Percentiles rank a stretch among this genome's conserved stretches.
Evolutionary conservation across 2,329 filamentous ascomycete genomes (phyloP).

Genomic region (Ascochyta viciae-villosae): DNA sequence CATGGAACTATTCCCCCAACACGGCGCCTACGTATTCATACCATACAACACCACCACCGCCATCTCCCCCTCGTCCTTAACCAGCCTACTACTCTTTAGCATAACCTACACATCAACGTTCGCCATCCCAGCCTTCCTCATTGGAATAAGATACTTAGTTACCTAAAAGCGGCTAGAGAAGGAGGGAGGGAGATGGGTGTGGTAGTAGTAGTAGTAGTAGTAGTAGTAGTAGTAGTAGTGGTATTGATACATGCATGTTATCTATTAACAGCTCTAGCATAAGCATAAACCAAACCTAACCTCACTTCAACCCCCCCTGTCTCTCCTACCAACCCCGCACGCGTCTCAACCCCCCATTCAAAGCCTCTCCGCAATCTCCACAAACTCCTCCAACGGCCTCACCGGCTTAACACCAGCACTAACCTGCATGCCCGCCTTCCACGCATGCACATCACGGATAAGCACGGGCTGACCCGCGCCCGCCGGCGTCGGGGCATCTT

Average conservation of each 20-base stretch:
- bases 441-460: slow-evolving; percentile 80
- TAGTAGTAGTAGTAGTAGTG: too few species aligned
- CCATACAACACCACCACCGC: slow-evolving; percentile 2
- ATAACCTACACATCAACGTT: slow-evolving; percentile 32
- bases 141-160: too few species aligned
- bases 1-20: slow-evolving; percentile 23
- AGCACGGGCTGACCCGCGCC: slow-evolving; percentile 56
- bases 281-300: too few species aligned
- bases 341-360: slow-evolving; percentile 3
- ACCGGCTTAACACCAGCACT: slow-evolving; percentile 76
- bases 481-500: slow-evolving; percentile 30
- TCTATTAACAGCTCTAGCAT: too few species aligned
- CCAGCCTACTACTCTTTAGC: background rate
- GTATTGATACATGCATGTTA: too few species aligned
- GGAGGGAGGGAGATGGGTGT: too few species aligned
- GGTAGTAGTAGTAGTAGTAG: too few species aligned
- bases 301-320: too few species aligned
- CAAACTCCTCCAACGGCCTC: slow-evolving; percentile 80
- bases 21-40: slow-evolving; percentile 23
- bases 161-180: too few species aligned
- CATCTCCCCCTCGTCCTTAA: background rate
- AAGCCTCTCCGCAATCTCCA: slow-evolving; percentile 63
- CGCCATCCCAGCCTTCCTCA: slow-evolving; percentile 23
- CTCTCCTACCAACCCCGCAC: background rate
- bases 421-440: slow-evolving; percentile 77